Evolutionary conservation across 2,329 filamentous ascomycete genomes (phyloP).

Genomic region (Trichophaea hybrida): DNA sequence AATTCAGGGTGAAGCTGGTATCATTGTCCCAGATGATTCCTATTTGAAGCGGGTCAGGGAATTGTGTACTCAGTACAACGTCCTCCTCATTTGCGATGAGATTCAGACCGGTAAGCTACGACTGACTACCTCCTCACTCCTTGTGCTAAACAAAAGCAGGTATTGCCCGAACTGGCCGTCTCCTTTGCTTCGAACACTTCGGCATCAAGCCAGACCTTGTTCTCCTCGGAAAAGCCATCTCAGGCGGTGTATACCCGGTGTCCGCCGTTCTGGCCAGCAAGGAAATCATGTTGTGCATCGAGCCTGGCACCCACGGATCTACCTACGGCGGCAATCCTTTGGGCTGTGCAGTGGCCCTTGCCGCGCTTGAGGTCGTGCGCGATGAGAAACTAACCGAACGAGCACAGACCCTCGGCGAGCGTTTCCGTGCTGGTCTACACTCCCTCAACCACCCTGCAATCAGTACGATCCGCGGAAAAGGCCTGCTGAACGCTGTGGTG

Average conservation of each 20-base stretch:
- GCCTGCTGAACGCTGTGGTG: constrained; percentile 85
- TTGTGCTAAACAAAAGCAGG: constrained; percentile 35
- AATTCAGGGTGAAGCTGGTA: constrained; percentile 93
- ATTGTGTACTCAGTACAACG: constrained; percentile 89
- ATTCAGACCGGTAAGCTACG: constrained; percentile 57
- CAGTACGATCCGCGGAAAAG: constrained; percentile 73
- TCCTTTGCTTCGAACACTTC: constrained; percentile 90
- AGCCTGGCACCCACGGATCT: constrained; percentile 91
- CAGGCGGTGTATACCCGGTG: constrained; percentile 97
- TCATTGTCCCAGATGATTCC: constrained; percentile 81
- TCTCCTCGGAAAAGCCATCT: constrained; percentile 92
- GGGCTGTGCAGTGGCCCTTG: constrained; percentile 87
- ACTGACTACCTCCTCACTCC: background rate
- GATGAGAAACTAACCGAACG: constrained; percentile 79
- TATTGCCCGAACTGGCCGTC: constrained; percentile 83
- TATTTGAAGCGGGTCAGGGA: constrained; percentile 69
- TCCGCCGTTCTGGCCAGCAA: constrained; percentile 76
- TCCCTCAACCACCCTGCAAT: constrained; percentile 70
- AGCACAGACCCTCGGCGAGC: constrained; percentile 63
- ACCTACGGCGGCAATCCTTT: constrained; percentile 98
- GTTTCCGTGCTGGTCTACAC: constrained; percentile 66
- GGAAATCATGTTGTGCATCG: constrained; percentile 88
- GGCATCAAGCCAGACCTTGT: constrained; percentile 92
- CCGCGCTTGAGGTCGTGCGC: constrained; percentile 81
- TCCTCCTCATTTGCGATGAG: constrained; percentile 92